Base-by-base conservation (phyloP, 164 flowering plant species). In the Berberis vulgaris region DNA sequence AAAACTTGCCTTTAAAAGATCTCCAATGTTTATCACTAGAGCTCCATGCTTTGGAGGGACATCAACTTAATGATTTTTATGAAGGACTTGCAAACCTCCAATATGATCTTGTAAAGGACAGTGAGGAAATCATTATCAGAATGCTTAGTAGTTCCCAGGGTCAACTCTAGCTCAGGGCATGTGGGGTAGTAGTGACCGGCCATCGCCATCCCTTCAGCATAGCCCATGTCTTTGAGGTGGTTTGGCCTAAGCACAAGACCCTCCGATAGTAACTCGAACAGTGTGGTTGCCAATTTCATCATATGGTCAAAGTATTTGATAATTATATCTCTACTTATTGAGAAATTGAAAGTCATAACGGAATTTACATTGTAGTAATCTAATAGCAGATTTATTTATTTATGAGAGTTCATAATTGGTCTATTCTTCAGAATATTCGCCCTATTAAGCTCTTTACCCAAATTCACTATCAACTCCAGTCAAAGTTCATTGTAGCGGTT, bases 81-180 rank as follows among this genome's bases (percentile, higher is more conserved):
- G 57, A 62, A 68, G 70, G 26, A 65, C 64, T 61, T 74, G 76
- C 9, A 77, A 71, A 3, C 80, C 77, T 44, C 68, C 67, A 10
- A 74, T 62, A 2, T 67, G 50, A 54, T 71, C 67, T 62, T 76
- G 79, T 7, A 71, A 60, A 73, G 72, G 13, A 76, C 38, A 4
- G 75, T 72, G 5, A 77, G 40, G 66, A 77, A 72, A 2, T 2
- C 58, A 7, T 60, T n/a, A 44, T 76, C 80, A 2, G 79, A 42
- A 45, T 81, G 84, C 58, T 70, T 65, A 59, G 49, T 13, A 7
- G 66, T 41, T 26, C 77, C 77, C 4, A 66, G 5, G 1, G 77
- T 74, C 6, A 70, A 57, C 2, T 74, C 65, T 3, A 74, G 77
- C 54, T 74, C 66, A 1, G 77, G 77, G 67, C 76, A 76, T 12